A percentile compares a stretch with the other conserved stretches of the same genome.
phyloP scores from a whole-genome alignment of 176 grass and related monocot genomes.

The Echinochloa phyllopogon region DNA sequence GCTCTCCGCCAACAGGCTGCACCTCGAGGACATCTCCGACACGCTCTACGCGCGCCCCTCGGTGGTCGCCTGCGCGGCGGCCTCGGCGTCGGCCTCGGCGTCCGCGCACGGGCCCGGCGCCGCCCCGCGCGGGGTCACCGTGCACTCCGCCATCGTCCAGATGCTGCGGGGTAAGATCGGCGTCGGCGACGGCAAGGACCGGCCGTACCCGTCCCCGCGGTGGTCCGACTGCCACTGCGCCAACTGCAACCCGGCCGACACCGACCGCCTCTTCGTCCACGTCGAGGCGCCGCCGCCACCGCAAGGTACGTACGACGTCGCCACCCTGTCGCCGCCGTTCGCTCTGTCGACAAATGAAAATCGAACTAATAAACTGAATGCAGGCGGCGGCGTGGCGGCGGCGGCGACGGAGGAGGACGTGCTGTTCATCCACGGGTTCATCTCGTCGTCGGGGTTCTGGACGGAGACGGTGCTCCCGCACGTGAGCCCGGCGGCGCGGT shows the following conservation, averaged over 20 bases:
- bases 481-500: slow-evolving; percentile 50
- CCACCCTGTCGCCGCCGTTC: too few relatives aligned
- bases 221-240: slow-evolving; percentile 98
- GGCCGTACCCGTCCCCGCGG: slow-evolving; percentile 57
- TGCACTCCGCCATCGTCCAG: slow-evolving; percentile 85
- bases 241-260: slow-evolving; percentile 76
- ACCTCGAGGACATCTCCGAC: slow-evolving; percentile 98
- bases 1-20: slow-evolving; percentile 69
- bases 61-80: slow-evolving; percentile 52
- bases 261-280: slow-evolving; percentile 83
- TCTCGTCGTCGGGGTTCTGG: slow-evolving; percentile 80
- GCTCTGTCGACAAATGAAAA: not conserved
- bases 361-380: too few relatives aligned
- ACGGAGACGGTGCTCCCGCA: slow-evolving; percentile 76
- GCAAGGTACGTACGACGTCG: slow-evolving; percentile 35
- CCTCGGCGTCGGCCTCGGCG: not conserved
- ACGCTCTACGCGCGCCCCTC: slow-evolving; percentile 82
- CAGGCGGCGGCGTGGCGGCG: not conserved
- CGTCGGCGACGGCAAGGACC: slow-evolving; percentile 28
- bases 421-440: slow-evolving; percentile 83
- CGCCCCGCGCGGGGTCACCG: slow-evolving; percentile 35
- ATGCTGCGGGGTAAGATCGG: slow-evolving; percentile 75
- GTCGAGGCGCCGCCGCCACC: slow-evolving; percentile 53
- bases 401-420: slow-evolving; percentile 53
- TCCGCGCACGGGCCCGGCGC: not conserved